Evolutionary conservation across 495 filamentous ascomycete species (phyloP).

Genomic region (Niebla homalea): DNA sequence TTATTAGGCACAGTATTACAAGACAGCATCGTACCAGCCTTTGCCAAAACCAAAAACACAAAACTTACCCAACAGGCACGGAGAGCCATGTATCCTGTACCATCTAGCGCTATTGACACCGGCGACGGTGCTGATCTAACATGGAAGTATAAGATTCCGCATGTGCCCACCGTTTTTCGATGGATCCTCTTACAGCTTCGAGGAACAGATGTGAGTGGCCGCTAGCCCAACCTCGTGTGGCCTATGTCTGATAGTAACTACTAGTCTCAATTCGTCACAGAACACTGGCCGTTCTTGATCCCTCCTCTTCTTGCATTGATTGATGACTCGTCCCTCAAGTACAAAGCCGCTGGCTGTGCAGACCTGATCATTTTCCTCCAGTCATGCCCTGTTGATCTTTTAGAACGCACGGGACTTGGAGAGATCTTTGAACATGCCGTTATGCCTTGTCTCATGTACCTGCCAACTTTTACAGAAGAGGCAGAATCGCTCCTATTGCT

Average conservation of each 20-base stretch:
- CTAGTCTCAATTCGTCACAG: constrained; percentile 19
- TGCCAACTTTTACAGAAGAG: constrained; percentile 70
- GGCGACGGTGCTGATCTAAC: constrained; percentile 39
- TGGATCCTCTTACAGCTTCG: constrained; percentile 46
- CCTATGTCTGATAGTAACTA: background rate
- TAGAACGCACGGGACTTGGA: constrained; percentile 60
- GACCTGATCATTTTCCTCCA: constrained; percentile 47
- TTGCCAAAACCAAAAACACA: constrained; percentile 48
- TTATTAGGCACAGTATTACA: constrained; percentile 32
- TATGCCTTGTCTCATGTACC: constrained; percentile 54
- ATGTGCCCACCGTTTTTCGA: constrained; percentile 47
- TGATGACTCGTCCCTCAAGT: constrained; percentile 47
- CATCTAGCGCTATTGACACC: constrained; percentile 27
- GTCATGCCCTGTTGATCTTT: constrained; percentile 34
- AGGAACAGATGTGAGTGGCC: constrained; percentile 1
- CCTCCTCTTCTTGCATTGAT: constrained; percentile 70
- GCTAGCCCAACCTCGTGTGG: background rate
- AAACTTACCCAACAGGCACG: constrained; percentile 50
- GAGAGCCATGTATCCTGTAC: constrained; percentile 41
- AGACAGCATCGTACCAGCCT: constrained; percentile 49
- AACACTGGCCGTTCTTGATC: constrained; percentile 66
- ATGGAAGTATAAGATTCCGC: constrained; percentile 57
- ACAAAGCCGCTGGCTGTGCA: constrained; percentile 47
- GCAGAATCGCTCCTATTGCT: constrained; percentile 55
- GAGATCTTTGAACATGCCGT: constrained; percentile 71